phyloP scores from a whole-genome alignment of 2,329 filamentous ascomycete species.

The Cladosporium oxysporum region DNA sequence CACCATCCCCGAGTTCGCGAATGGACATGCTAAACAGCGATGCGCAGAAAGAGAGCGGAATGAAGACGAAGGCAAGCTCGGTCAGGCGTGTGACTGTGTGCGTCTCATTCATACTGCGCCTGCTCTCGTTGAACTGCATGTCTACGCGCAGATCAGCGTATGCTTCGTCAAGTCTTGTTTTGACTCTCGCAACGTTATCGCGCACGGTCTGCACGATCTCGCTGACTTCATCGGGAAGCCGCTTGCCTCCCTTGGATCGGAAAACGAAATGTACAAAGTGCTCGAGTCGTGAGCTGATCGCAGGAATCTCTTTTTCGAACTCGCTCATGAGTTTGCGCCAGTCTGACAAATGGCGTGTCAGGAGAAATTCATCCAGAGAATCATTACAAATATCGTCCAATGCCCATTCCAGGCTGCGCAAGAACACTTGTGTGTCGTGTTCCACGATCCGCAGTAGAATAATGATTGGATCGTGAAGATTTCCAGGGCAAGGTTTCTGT shows the following conservation, averaged over 20 bases:
- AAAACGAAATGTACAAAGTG: slow-evolving; percentile 21
- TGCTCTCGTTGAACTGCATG: slow-evolving; percentile 35
- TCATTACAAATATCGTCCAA: slow-evolving; percentile 23
- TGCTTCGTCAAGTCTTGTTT: slow-evolving; percentile 26
- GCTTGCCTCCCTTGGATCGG: neutral
- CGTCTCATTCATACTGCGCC: slow-evolving; percentile 35
- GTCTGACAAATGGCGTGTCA: slow-evolving; percentile 17
- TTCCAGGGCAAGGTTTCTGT: neutral
- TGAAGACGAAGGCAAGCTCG: slow-evolving; percentile 38
- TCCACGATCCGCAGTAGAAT: slow-evolving; percentile 2
- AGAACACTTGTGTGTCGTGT: slow-evolving; percentile 7
- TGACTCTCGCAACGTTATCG: neutral
- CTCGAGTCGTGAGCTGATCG: slow-evolving; percentile 16
- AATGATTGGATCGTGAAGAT: neutral
- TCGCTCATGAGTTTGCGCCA: slow-evolving; percentile 23
- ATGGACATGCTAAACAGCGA: slow-evolving; percentile 37
- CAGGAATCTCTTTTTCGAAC: slow-evolving; percentile 22
- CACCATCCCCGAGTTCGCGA: slow-evolving; percentile 27
- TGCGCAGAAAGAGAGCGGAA: slow-evolving; percentile 35
- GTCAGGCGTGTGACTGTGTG: slow-evolving; percentile 37
- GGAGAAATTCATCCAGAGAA: slow-evolving; percentile 23
- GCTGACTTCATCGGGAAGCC: slow-evolving; percentile 12
- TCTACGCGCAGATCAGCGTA: slow-evolving; percentile 40
- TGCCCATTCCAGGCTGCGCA: slow-evolving; percentile 20
- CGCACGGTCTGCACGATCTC: slow-evolving; percentile 10